These are phyloP conservation scores for Chlorella variabilis DNA, from an alignment of 163 green algal genomes.

Conservation along the genomic window DNA sequence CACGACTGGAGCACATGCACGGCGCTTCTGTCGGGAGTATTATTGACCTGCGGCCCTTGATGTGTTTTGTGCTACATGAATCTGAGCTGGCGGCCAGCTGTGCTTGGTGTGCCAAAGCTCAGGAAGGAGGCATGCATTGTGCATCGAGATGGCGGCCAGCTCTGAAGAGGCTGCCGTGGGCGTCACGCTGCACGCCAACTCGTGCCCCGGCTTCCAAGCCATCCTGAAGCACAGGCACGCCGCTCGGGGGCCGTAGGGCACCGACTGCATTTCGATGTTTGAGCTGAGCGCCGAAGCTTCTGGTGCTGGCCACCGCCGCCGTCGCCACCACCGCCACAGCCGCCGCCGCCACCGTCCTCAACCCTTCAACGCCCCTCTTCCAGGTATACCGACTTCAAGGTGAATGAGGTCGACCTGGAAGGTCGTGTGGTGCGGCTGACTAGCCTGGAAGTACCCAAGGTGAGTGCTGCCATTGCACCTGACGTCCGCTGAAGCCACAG, in stretches of 20 bases:
- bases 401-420: constrained; percentile 60
- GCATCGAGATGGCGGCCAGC: too few relatives aligned
- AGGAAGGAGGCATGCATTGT: too few relatives aligned
- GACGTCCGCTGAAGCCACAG: too few relatives aligned
- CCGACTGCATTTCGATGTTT: constrained; percentile 3
- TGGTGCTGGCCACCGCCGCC: too few relatives aligned
- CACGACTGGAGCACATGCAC: too few relatives aligned
- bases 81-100: too few relatives aligned
- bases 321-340: not conserved
- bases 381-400: constrained; percentile 73
- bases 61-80: too few relatives aligned
- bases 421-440: constrained; percentile 57
- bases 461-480: not conserved
- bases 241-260: too few relatives aligned
- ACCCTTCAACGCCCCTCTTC: not conserved
- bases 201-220: constrained; percentile 56
- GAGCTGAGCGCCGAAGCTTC: not conserved
- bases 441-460: not conserved
- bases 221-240: constrained; percentile 73
- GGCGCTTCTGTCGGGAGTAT: too few relatives aligned
- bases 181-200: constrained; percentile 56
- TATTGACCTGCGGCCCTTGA: too few relatives aligned
- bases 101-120: too few relatives aligned
- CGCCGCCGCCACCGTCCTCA: too few relatives aligned
- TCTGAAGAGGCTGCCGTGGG: constrained; percentile 57